phyloP scores from a whole-genome alignment of 805 yeast species.

The Candida coquimbonensis region DNA sequence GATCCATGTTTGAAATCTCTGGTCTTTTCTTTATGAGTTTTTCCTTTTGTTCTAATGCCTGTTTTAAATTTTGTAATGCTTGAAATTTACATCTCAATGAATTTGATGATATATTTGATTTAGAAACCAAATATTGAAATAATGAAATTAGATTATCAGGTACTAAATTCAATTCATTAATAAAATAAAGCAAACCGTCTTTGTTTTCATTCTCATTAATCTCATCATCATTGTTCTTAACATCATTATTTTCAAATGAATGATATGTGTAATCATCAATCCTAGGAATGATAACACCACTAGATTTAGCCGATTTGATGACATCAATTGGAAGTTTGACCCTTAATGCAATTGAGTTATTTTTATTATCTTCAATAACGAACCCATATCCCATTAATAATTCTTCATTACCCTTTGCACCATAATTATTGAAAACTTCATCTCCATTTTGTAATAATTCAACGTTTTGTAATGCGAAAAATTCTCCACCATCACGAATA shows the following conservation, averaged over 20 bases:
- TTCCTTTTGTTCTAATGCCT: slow-evolving; percentile 46
- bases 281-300: slow-evolving; percentile 31
- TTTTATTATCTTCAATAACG: slow-evolving; percentile 41
- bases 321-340: slow-evolving; percentile 36
- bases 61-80: slow-evolving; percentile 48
- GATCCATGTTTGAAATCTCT: background rate
- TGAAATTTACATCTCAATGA: slow-evolving; percentile 49
- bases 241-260: slow-evolving; percentile 22
- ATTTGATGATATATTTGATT: slow-evolving; percentile 29
- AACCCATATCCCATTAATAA: slow-evolving; percentile 76
- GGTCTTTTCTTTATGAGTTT: slow-evolving; percentile 15
- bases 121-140: slow-evolving; percentile 25
- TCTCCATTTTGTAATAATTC: slow-evolving; percentile 19
- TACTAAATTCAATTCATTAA: slow-evolving; percentile 21
- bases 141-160: slow-evolving; percentile 23
- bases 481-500: slow-evolving; percentile 8
- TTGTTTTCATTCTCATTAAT: slow-evolving; percentile 11
- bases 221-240: background rate
- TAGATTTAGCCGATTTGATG: slow-evolving; percentile 26
- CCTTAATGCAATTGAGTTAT: slow-evolving; percentile 58
- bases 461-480: slow-evolving; percentile 15
- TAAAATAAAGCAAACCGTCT: slow-evolving; percentile 29
- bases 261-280: slow-evolving; percentile 34
- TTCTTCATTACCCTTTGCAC: slow-evolving; percentile 87
- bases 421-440: slow-evolving; percentile 77